phyloP scores from a whole-genome alignment of 345 rosid species.

The Psidium friedrichsthalianum region DNA sequence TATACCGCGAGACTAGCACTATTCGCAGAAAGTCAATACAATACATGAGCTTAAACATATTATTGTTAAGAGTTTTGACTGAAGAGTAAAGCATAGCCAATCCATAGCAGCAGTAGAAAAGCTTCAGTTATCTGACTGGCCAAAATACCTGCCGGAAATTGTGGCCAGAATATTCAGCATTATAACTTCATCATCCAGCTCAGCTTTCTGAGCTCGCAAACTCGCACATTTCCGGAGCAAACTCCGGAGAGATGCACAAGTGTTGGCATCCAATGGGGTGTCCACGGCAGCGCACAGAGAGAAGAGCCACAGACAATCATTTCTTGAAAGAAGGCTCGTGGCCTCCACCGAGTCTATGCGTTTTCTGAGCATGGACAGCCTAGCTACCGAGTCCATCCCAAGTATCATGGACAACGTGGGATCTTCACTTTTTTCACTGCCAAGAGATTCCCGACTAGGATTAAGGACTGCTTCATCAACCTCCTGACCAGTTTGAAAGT shows the following conservation, averaged over 20 bases:
- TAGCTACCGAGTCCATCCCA: constrained; percentile 63
- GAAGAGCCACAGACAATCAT: constrained; percentile 60
- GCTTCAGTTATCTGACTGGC: constrained; percentile 47
- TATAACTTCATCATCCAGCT: constrained; percentile 54
- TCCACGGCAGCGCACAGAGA: constrained; percentile 74
- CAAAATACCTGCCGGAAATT: constrained; percentile 64
- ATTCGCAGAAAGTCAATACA: background rate
- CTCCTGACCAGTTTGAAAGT: background rate
- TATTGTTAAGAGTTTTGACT: background rate
- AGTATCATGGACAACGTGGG: constrained; percentile 39
- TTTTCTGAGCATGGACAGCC: constrained; percentile 56
- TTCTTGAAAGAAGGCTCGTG: constrained; percentile 19
- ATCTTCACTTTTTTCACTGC: constrained; percentile 6
- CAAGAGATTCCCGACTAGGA: background rate
- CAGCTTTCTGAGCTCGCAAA: constrained; percentile 48
- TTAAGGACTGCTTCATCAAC: background rate
- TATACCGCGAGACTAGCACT: background rate
- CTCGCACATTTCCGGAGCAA: constrained; percentile 71
- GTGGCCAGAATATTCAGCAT: constrained; percentile 75
- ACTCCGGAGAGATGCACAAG: constrained; percentile 54
- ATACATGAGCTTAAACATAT: background rate
- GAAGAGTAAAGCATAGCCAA: background rate
- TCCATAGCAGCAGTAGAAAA: background rate
- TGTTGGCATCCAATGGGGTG: constrained; percentile 58
- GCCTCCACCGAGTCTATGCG: constrained; percentile 39